A percentile compares a stretch with the other conserved stretches of the same genome.
These are phyloP conservation scores for Musa troglodytarum DNA, from an alignment of 176 grass and related monocot species.

Conservation along the genomic window DNA sequence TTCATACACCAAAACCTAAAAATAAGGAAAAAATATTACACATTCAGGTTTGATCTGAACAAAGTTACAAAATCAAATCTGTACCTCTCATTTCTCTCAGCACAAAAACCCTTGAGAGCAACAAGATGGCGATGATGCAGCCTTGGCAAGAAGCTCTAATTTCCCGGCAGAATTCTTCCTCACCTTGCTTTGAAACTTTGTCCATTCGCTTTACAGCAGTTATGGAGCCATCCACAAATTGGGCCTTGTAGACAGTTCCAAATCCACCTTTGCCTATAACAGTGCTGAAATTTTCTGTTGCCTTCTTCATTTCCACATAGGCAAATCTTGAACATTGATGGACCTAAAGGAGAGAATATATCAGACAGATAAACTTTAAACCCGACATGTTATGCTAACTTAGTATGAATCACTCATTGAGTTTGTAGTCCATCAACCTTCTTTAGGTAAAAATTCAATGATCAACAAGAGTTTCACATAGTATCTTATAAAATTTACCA, in stretches of 20 bases:
- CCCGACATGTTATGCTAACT: too few species aligned
- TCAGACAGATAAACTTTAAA: conserved; percentile 8
- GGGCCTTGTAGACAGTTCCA: conserved; percentile 87
- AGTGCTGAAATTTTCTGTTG: conserved; percentile 68
- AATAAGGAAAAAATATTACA: neutral
- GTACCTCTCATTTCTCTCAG: conserved; percentile 86
- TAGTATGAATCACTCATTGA: neutral
- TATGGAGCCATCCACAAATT: conserved; percentile 62
- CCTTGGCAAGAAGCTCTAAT: conserved; percentile 96
- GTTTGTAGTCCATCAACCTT: neutral
- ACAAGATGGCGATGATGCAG: conserved; percentile 98
- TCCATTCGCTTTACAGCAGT: conserved; percentile 85
- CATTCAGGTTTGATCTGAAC: neutral
- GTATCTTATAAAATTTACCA: neutral
- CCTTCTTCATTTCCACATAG: conserved; percentile 69
- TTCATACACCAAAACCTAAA: conserved; percentile 86
- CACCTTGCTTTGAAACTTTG: conserved; percentile 86
- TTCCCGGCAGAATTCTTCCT: conserved; percentile 94
- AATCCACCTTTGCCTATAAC: conserved; percentile 95
- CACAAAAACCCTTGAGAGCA: conserved; percentile 79
- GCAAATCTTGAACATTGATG: conserved; percentile 78
- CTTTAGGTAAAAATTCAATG: neutral
- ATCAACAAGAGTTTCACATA: neutral
- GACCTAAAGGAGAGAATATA: conserved; percentile 41
- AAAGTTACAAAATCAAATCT: neutral